Conservation (phyloP, 768 basidiomycete species). For the Kwoniella mangroviensis region DNA sequence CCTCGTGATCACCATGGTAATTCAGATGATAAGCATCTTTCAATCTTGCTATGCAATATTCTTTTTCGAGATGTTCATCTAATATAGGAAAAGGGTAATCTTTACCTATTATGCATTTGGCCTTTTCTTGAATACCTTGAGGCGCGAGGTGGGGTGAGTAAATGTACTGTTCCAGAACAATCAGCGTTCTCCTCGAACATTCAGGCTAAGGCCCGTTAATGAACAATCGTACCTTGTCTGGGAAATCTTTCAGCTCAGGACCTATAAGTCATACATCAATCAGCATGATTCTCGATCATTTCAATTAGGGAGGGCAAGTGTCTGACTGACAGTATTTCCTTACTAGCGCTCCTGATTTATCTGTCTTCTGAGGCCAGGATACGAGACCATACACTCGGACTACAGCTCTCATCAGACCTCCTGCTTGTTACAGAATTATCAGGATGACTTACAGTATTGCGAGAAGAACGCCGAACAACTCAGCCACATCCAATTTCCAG, state of each 20-base stretch:
- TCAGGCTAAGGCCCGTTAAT: not conserved
- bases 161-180: constrained; percentile 47
- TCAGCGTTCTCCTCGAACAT: not conserved
- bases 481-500: constrained; percentile 60
- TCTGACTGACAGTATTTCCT: constrained; percentile 53
- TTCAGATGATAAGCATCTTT: constrained; percentile 56
- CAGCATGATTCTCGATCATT: not conserved
- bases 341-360: constrained; percentile 56
- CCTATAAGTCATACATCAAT: constrained; percentile 16
- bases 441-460: constrained; percentile 47
- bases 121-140: constrained; percentile 49
- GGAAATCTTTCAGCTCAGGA: constrained; percentile 58
- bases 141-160: constrained; percentile 59
- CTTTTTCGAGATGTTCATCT: constrained; percentile 56
- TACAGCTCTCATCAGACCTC: constrained; percentile 21
- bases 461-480: constrained; percentile 58
- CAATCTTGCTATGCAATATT: constrained; percentile 49
- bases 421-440: not conserved
- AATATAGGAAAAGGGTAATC: constrained; percentile 58
- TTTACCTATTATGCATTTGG: constrained; percentile 58
- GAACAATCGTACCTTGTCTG: constrained; percentile 55
- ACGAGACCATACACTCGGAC: constrained; percentile 56
- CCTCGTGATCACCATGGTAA: constrained; percentile 51
- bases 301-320: not conserved
- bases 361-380: constrained; percentile 56